These are phyloP conservation scores for Boletus mariae DNA, from an alignment of 1,284 basidiomycete species.

Conservation along the genomic window DNA sequence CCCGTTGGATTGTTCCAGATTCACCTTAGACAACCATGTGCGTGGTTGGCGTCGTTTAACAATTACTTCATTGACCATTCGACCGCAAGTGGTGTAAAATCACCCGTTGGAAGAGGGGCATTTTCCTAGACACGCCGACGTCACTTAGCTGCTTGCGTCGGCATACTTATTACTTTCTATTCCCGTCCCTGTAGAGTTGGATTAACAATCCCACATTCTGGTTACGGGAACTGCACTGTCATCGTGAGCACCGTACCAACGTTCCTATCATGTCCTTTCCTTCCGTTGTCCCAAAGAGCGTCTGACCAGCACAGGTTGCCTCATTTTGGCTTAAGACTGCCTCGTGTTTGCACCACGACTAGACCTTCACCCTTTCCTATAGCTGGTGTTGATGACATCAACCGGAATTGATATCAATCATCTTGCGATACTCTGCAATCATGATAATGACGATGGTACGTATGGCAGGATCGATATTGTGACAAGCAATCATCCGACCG, in stretches of 20 bases:
- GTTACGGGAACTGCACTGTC: background rate
- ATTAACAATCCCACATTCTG: background rate
- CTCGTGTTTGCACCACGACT: slow-evolving; percentile 3
- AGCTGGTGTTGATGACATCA: background rate
- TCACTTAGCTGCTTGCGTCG: background rate
- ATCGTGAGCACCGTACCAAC: background rate
- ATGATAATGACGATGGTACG: background rate
- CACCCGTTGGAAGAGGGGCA: background rate
- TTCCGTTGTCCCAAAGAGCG: background rate
- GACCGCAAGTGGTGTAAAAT: background rate
- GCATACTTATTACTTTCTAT: background rate
- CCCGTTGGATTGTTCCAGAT: slow-evolving; percentile 42
- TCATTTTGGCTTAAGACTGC: slow-evolving; percentile 5
- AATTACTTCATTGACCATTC: background rate
- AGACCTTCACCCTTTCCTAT: background rate
- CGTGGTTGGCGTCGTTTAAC: slow-evolving; percentile 1
- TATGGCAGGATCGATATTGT: background rate
- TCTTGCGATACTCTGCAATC: background rate
- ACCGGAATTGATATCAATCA: background rate
- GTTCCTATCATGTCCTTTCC: background rate
- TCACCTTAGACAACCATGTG: slow-evolving; percentile 25
- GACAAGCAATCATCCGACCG: background rate
- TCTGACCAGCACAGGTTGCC: slow-evolving; percentile 3
- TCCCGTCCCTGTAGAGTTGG: background rate
- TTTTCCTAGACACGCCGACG: background rate